Base-by-base conservation (phyloP, 192 early-diverging fungal species). In the Phlyctochytrium planicorne region DNA sequence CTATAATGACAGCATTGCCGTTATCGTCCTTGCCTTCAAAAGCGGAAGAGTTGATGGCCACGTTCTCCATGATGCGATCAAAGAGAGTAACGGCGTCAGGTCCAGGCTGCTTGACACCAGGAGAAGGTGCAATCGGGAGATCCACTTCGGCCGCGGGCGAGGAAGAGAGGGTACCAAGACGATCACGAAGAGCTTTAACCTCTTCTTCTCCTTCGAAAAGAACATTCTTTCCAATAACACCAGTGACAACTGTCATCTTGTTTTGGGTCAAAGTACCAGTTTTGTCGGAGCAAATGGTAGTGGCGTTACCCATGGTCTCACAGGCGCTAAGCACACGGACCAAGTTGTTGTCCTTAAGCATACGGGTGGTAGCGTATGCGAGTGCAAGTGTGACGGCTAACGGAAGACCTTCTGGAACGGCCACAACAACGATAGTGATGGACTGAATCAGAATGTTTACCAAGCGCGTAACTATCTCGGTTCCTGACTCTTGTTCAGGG, bases 181-280 rank as follows among this genome's bases (percentile, higher is more conserved):
- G 59, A 23, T 27, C n/a, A 25, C 10, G 6, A 27, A 71, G 55
- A 1, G 24, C 36, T 0, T 2, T 20, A 12, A 63, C 30, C 35
- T 84, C 66, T 62, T 83, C 55, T 70, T 78, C 34, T 71, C 73
- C 34, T 53, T 88, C 87, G 66, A 90, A 92, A 23, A 63, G 34
- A 31, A 83, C 85, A 59, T 47, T 71, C 60, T 90, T 80, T 34
- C 91, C 92, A 40, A 96, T 71, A 37, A 89, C 87, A 35, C 94
- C 95, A 10, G 88, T 80, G 33, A 96, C 94, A 23, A 98, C 93
- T 0, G 94, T 94, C 98, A 99, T 99, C 50, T 88, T 83, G 81
- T 99, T 99, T 65, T 95, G 91, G 0, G 98, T 99, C 37, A 98
- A 78, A 3, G 97, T 99, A 31, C 98, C 98, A 0, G 98, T 99